phyloP scores from a whole-genome alignment of 176 grass and related monocot species.

The Areca catechu region DNA sequence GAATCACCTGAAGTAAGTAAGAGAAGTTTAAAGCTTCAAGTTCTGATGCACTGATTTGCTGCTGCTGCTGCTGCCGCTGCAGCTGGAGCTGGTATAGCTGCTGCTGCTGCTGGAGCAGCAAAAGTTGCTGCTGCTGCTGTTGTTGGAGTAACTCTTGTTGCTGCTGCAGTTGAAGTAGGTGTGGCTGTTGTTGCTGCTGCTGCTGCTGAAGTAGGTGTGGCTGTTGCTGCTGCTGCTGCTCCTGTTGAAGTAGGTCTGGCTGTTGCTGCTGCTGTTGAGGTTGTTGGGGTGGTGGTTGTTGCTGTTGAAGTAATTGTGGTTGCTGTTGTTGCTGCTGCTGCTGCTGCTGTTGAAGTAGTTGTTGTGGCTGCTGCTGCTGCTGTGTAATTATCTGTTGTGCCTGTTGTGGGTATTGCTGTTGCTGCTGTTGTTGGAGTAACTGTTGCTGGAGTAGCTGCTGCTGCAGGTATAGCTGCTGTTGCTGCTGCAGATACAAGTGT shows the following conservation, averaged over 20 bases:
- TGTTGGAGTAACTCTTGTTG: slow-evolving; percentile 40
- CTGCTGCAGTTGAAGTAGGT: slow-evolving; percentile 34
- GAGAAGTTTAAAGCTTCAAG: slow-evolving; percentile 19
- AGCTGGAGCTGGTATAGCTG: slow-evolving; percentile 35
- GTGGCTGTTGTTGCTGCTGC: neutral
- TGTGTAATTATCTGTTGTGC: too few relatives aligned
- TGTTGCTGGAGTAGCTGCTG: slow-evolving; percentile 24
- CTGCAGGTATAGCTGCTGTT: slow-evolving; percentile 40
- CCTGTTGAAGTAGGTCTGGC: slow-evolving; percentile 22
- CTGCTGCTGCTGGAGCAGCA: slow-evolving; percentile 50
- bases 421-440: slow-evolving; percentile 3
- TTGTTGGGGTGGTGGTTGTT: slow-evolving; percentile 8
- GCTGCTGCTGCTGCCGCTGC: slow-evolving; percentile 25
- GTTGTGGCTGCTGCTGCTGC: too few relatives aligned
- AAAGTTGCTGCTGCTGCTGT: slow-evolving; percentile 45
- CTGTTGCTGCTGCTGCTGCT: neutral
- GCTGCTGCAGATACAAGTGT: slow-evolving; percentile 60
- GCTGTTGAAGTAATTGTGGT: slow-evolving; percentile 22
- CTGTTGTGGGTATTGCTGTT: neutral
- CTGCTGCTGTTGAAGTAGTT: too few relatives aligned
- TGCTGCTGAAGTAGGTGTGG: slow-evolving; percentile 24
- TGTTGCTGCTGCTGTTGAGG: slow-evolving; percentile 16
- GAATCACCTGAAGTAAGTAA: slow-evolving; percentile 34
- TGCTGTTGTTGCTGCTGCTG: neutral
- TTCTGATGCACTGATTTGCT: slow-evolving; percentile 36